Percentiles rank a stretch among this genome's conserved stretches.
Evolutionary conservation across 1,139 yeast species (phyloP).

Genomic region (Lodderomyces oxycetoniae): DNA sequence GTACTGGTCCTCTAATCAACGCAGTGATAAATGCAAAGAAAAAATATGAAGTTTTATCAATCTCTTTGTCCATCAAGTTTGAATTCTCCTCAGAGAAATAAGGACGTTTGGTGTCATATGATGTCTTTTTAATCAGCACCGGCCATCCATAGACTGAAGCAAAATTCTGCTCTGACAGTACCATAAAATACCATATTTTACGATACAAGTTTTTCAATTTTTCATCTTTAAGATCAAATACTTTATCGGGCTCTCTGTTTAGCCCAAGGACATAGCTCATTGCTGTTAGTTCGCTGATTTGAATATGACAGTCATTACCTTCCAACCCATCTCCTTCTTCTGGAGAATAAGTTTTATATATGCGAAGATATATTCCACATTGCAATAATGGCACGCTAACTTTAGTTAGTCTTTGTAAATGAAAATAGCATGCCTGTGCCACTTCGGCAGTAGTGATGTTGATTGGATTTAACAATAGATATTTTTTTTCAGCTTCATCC

Average conservation of each 20-base stretch:
- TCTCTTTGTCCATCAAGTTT: conserved; percentile 13
- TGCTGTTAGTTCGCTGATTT: conserved; percentile 33
- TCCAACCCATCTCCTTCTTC: conserved; percentile 49
- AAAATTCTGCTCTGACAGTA: conserved; percentile 29
- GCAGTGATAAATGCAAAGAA: conserved; percentile 18
- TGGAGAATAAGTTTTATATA: conserved; percentile 45
- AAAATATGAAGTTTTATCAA: conserved; percentile 16
- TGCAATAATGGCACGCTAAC: conserved; percentile 26
- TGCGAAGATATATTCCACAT: conserved; percentile 36
- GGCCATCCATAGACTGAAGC: conserved; percentile 42
- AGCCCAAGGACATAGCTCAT: conserved; percentile 44
- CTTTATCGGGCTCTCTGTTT: conserved; percentile 37
- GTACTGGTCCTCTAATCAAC: conserved; percentile 15
- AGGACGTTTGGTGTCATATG: conserved; percentile 40
- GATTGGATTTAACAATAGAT: conserved; percentile 26
- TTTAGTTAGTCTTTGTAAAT: conserved; percentile 23
- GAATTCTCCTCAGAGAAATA: conserved; percentile 13
- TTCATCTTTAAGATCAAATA: conserved; percentile 18
- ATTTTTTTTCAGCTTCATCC: conserved; percentile 27
- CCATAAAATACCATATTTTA: conserved; percentile 47
- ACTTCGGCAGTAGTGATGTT: conserved; percentile 23
- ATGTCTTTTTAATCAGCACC: conserved; percentile 22
- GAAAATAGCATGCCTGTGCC: conserved; percentile 27
- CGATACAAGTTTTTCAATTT: conserved; percentile 36
- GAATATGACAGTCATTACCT: conserved; percentile 38